Evolutionary conservation across 2,329 filamentous ascomycete genomes (phyloP), one percentile per base, ranked within the genome.

Genomic region (Colletotrichum sp.): DNA sequence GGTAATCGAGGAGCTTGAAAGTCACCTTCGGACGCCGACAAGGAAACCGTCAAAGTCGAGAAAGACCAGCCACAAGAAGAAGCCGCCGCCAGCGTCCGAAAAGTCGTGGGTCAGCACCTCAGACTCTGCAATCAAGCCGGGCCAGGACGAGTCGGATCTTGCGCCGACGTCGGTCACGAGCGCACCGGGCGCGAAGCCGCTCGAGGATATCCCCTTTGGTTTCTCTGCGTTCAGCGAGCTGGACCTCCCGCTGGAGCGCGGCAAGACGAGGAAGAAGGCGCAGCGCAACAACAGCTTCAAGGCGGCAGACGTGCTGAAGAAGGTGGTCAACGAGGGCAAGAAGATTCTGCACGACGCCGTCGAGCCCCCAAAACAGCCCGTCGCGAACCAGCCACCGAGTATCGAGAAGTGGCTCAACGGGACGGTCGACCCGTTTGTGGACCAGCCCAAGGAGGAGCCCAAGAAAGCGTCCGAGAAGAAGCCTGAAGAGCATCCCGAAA

Each of bases 201-300:
- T 93, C 39, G 90, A 90, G 18, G 91, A 93, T 49, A 90, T 93
- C 65, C 91, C 92, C 0, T 89, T 93, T 80, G 92, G 92, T 8
- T 90, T 90, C 77, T 93, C 92, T 21, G 92, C 92, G n/a, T 93
- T 93, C 78, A 93, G 91, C 78, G 91, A 91, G 79, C 85, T 93
- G 8, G 91, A 93, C 69, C 82, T 93, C 2, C 88, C 91, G 1
- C 80, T 89, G 1, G 86, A 87, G 24, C 68, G 68, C 18, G 87
- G 87, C 32, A 88, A 86, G 72, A 71, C 71, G 30, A 83, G 83
- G 26, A 83, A 85, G 34, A 90, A 90, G 79, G 83, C 88, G 9
- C 89, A 90, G 62, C 86, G 90, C 57, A 90, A 88, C 66, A 83
- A 88, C 3, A 93, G 91, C 80, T 90, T 93, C 82, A 91, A 90